Evolutionary conservation across 2,329 filamentous ascomycete species (phyloP), one percentile per base, ranked within the genome.

Genomic region (Penicillium sp.): DNA sequence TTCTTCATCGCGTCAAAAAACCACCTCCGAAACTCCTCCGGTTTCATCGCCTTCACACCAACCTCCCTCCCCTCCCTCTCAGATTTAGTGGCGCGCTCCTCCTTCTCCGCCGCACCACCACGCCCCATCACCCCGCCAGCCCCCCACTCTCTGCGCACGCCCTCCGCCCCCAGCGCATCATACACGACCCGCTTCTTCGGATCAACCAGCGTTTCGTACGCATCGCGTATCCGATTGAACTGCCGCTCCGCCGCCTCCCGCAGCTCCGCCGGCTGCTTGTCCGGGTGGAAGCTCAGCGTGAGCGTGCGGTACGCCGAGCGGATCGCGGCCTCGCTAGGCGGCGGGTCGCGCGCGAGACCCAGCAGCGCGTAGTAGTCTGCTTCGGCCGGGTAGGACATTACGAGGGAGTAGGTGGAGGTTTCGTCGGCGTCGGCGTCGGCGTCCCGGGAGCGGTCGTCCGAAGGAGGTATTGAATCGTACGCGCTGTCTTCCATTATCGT

Each of bases 251-350:
- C 79, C 0, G 73, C 71, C 19, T 77, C 73, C 45, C 71, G 75
- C 38, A 76, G 67, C 46, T 78, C 71, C 44, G 71, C 54, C 5
- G 79, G 79, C 58, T 81, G 79, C 64, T 81, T 81, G 66, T 81
- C 79, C 19, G 79, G 79, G 55, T 81, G 79, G 60, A 81, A 81
- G 64, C 75, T 79, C 26, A 80, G 72, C 8, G 76, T 77, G 58
- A 81, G 66, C 31, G 69, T 76, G 54, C 76, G 76, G 66, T 80
- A 81, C n/a, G 79, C 79, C 46, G 78, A 75, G 29, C 79, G 78
- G 55, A 81, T 78, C 48, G 79, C 72, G 29, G 77, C 64, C 7
- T 79, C 76, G 35, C 74, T 76, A 2, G 79, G 79, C 1, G 77
- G 70, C n/a, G 78, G 78, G 5, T 73, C 64, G 56, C 73, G 73